These are phyloP conservation scores for Leucogyrophana mollusca DNA, from an alignment of 768 basidiomycete genomes.

Conservation along the genomic window DNA sequence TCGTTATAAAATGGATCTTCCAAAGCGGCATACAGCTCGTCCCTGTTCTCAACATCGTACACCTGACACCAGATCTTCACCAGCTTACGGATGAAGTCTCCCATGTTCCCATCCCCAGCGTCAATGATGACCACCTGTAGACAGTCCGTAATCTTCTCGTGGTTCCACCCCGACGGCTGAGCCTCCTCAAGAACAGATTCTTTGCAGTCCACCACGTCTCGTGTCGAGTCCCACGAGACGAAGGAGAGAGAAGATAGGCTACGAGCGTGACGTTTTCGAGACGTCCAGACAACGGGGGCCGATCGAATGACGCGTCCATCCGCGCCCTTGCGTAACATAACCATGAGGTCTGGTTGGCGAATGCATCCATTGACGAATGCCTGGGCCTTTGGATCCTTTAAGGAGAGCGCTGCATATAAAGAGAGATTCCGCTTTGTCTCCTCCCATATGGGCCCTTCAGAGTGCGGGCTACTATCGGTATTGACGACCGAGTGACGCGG, in stretches of 20 bases:
- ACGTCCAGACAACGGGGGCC: conserved; percentile 22
- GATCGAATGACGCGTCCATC: conserved; percentile 26
- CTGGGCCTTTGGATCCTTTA: conserved; percentile 26
- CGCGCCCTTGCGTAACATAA: conserved; percentile 29
- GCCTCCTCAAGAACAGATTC: conserved; percentile 25
- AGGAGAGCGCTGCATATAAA: conserved; percentile 24
- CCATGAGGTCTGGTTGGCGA: conserved; percentile 29
- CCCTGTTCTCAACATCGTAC: conserved; percentile 19
- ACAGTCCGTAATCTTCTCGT: conserved; percentile 21
- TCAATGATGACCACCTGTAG: conserved; percentile 30
- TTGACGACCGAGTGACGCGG: conserved; percentile 23
- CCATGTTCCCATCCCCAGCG: conserved; percentile 23
- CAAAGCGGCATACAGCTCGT: conserved; percentile 18
- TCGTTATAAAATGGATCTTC: conserved; percentile 18
- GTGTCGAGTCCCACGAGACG: conserved; percentile 22
- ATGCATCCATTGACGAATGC: conserved; percentile 30
- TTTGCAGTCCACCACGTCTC: conserved; percentile 12
- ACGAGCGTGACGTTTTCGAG: conserved; percentile 23
- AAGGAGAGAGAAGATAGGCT: conserved; percentile 23
- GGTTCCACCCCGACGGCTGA: conserved; percentile 15
- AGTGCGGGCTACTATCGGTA: conserved; percentile 8
- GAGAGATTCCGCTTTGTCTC: conserved; percentile 26
- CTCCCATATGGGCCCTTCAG: conserved; percentile 22
- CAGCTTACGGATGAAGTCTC: conserved; percentile 27
- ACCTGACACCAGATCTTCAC: conserved; percentile 26